Percentiles rank a stretch among this genome's conserved stretches.
Evolutionary conservation across 208 protist genomes (phyloP).

Genomic region (Crithidia fasciculata): DNA sequence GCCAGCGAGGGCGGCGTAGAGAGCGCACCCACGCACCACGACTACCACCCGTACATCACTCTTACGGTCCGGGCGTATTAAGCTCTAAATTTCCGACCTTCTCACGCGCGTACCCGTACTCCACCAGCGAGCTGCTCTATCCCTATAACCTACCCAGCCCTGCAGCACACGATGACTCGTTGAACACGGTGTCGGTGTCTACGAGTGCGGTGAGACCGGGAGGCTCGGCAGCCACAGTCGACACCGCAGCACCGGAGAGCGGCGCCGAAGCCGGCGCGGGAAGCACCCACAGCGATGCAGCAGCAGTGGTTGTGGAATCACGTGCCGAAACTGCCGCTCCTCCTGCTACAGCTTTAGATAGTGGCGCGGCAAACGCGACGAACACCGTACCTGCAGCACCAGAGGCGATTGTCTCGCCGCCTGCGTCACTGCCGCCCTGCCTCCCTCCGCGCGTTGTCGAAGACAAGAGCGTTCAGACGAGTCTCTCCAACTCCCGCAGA

Average conservation of each 20-base stretch:
- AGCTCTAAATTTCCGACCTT: background rate
- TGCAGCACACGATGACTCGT: background rate
- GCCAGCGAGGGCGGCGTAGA: background rate
- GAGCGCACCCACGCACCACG: background rate
- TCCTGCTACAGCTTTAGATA: no score
- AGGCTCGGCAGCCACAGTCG: no score
- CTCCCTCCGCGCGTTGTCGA: background rate
- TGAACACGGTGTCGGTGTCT: background rate
- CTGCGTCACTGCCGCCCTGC: background rate
- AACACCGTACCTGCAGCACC: background rate
- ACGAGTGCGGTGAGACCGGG: background rate
- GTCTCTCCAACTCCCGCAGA: background rate
- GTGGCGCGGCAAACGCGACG: no score
- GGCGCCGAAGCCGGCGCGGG: no score
- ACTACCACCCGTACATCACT: background rate
- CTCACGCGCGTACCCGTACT: background rate
- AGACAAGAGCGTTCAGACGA: constrained; percentile 15
- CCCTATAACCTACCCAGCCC: constrained; percentile 16
- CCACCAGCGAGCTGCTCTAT: background rate
- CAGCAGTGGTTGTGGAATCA: no score
- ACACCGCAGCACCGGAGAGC: no score
- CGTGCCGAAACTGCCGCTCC: no score
- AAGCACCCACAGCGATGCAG: no score
- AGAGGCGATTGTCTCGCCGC: background rate
- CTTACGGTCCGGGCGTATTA: background rate